phyloP scores from a whole-genome alignment of 2,329 filamentous ascomycete species.

The Pseudocercospora cruenta region DNA sequence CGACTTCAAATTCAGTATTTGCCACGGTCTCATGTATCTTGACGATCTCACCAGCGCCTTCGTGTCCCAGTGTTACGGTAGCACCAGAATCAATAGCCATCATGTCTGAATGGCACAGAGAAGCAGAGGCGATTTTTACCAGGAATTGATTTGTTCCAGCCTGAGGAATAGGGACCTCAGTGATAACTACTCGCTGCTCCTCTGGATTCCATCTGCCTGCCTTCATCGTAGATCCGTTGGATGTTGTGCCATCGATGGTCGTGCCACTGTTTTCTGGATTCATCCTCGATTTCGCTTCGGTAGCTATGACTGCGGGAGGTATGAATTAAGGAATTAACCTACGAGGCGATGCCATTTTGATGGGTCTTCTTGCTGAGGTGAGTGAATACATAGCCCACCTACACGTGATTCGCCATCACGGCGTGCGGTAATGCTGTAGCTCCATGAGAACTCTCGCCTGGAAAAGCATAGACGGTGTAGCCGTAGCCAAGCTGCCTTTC shows the following conservation, averaged over 20 bases:
- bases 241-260: too few relatives aligned
- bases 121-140: conserved; percentile 24
- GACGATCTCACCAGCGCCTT: conserved; percentile 27
- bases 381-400: background rate
- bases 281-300: background rate
- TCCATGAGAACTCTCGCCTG: background rate
- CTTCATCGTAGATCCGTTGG: conserved; percentile 3
- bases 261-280: background rate
- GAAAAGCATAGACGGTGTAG: conserved; percentile 5
- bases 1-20: conserved; percentile 20
- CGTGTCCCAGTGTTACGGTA: conserved; percentile 22
- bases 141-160: conserved; percentile 23
- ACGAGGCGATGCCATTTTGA: background rate
- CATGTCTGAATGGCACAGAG: conserved; percentile 25
- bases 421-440: background rate
- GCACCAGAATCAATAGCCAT: conserved; percentile 21
- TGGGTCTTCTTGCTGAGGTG: background rate
- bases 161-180: conserved; percentile 21
- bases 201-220: conserved; percentile 19
- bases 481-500: too few relatives aligned
- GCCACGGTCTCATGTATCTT: conserved; percentile 22
- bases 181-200: conserved; percentile 20
- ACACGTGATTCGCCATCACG: background rate
- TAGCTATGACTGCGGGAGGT: background rate
- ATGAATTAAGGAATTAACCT: background rate